Evolutionary conservation across 805 yeast species (phyloP), one percentile per base, ranked within the genome.

Genomic region (Teunomyces cretensis): DNA sequence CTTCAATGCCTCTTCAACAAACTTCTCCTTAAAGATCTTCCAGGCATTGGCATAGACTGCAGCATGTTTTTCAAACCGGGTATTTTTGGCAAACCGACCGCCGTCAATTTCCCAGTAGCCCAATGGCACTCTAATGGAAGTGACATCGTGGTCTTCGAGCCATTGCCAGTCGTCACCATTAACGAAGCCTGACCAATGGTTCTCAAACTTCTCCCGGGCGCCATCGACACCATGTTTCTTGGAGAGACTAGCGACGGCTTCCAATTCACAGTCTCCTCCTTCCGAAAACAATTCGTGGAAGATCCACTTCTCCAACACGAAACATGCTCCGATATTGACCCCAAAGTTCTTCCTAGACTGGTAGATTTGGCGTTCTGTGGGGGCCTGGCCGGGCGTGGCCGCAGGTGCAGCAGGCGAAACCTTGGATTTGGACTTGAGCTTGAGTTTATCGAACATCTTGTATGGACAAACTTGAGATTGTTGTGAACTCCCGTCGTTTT

Each of bases 101-200:
- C 84, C 83, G 42, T 69, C 76, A n/a, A 90, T 79, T 46, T 79
- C 83, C 96, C 96, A 92, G 64, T 87, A 92, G 0, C 98, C 98
- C 51, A 92, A 67, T 6, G 99, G 98, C 1, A 92, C 75, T 56
- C 99, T 76, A 4, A 92, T 75, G 1, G 90, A 79, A 17, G 88
- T 88, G n/a, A 87, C 87, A 6, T 88, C 87, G 43, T 74, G 75
- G 15, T 73, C 67, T 37, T 69, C 62, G 24, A 92, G 64, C 87
- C 89, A 89, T 15, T 76, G 57, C 96, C 96, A 91, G 60, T 92
- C 97, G 6, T 76, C 75, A 44, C 82, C 87, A 28, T 62, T 60
- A 47, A 86, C 72, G 59, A 80, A 91, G 7, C 58, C 57, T 6
- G 60, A 64, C 87, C 94, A 92, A 61, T 87, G 96, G 1, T 65